Percentiles rank a stretch among this genome's conserved stretches.
phyloP scores from a whole-genome alignment of 2,329 filamentous ascomycete species.

The Botryotinia globosa region DNA sequence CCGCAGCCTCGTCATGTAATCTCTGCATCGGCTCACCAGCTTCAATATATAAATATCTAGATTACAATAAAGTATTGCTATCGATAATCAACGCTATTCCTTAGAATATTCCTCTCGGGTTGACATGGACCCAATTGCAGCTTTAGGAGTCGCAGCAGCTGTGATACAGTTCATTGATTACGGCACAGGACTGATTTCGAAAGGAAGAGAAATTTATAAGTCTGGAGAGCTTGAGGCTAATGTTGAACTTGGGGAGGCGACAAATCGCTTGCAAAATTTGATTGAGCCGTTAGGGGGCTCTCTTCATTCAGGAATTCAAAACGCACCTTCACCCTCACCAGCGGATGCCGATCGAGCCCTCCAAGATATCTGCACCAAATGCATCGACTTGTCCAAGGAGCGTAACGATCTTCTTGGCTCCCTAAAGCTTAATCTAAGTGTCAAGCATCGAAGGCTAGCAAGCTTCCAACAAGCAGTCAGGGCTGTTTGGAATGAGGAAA shows the following conservation, averaged over 20 bases:
- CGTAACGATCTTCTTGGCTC: neutral
- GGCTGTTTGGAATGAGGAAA: neutral
- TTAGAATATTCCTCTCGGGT: neutral
- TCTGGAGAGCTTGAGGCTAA: neutral
- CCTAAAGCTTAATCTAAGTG: neutral
- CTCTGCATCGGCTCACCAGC: accelerated
- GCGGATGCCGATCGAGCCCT: neutral
- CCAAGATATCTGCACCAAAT: neutral
- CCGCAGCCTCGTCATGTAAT: neutral
- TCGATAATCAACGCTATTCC: neutral
- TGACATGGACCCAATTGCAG: neutral
- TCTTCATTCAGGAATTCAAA: neutral
- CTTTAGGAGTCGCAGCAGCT: neutral
- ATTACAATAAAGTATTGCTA: neutral
- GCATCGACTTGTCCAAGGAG: neutral
- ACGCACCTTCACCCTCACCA: neutral
- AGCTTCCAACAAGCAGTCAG: neutral
- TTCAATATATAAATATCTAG: neutral
- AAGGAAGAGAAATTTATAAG: neutral
- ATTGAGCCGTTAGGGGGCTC: neutral
- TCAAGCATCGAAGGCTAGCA: neutral
- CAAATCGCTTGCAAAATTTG: neutral
- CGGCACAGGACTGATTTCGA: neutral
- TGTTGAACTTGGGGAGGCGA: neutral
- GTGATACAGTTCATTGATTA: conserved; percentile 1